Conservation (phyloP, 139 green algal genomes). For the Nannochloris sp. region DNA sequence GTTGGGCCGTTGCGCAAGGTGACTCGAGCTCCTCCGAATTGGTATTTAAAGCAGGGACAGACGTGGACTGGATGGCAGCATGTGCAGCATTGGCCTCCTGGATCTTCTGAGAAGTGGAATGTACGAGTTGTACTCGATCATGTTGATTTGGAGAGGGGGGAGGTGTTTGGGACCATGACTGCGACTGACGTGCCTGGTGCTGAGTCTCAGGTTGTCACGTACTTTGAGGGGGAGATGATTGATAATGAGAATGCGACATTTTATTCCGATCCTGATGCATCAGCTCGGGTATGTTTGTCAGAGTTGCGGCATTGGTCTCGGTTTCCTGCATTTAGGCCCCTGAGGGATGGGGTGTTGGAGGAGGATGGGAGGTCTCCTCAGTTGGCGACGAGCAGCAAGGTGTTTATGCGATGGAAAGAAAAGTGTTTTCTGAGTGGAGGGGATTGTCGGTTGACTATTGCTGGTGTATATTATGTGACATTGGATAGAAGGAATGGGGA, state of each 20-base stretch:
- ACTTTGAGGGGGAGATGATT: slow-evolving; percentile 70
- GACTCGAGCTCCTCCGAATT: slow-evolving; percentile 17
- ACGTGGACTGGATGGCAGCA: slow-evolving; percentile 32
- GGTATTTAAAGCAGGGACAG: slow-evolving; percentile 31
- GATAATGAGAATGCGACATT: slow-evolving; percentile 68
- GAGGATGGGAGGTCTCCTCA: slow-evolving; percentile 27
- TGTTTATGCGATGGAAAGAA: slow-evolving; percentile 81
- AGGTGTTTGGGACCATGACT: slow-evolving; percentile 48
- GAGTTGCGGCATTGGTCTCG: slow-evolving; percentile 50
- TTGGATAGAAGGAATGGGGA: slow-evolving; percentile 39
- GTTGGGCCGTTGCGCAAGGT: neutral
- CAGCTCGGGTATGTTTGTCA: slow-evolving; percentile 29
- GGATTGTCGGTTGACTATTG: slow-evolving; percentile 62
- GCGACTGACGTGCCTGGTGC: slow-evolving; percentile 40
- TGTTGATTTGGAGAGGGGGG: slow-evolving; percentile 29
- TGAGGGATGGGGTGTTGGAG: slow-evolving; percentile 26
- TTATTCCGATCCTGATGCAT: slow-evolving; percentile 47
- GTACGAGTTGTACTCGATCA: slow-evolving; percentile 24
- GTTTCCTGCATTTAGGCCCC: slow-evolving; percentile 38
- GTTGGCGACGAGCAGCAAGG: slow-evolving; percentile 25
- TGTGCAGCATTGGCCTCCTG: slow-evolving; percentile 8
- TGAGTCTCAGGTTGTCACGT: slow-evolving; percentile 40
- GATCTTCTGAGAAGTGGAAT: slow-evolving; percentile 13
- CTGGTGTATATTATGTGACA: slow-evolving; percentile 68
- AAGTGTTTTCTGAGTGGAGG: slow-evolving; percentile 54